Conservation (phyloP, 2,329 filamentous ascomycete species). For the Fusarium begoniae region DNA sequence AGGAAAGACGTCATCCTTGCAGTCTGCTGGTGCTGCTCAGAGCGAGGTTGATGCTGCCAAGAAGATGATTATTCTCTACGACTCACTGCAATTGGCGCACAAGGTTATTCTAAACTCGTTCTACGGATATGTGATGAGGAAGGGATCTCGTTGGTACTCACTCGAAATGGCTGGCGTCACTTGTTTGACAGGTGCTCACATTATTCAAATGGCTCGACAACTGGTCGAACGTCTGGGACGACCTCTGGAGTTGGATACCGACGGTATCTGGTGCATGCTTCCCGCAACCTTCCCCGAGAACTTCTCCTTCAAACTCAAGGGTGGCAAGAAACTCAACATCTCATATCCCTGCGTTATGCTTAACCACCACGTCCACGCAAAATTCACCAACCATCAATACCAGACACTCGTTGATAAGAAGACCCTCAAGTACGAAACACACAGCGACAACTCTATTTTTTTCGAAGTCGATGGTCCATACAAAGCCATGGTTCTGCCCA, state of each 20-base stretch:
- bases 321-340: slow-evolving; percentile 94
- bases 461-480: slow-evolving; percentile 99
- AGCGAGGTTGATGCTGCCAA: slow-evolving; percentile 90
- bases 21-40: slow-evolving; percentile 79
- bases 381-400: slow-evolving; percentile 97
- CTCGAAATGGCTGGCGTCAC: slow-evolving; percentile 99
- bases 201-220: slow-evolving; percentile 95
- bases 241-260: slow-evolving; percentile 93
- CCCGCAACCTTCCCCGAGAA: slow-evolving; percentile 97
- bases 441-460: slow-evolving; percentile 99
- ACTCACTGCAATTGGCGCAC: slow-evolving; percentile 95
- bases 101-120: slow-evolving; percentile 99
- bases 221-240: slow-evolving; percentile 93
- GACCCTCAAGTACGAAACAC: slow-evolving; percentile 91
- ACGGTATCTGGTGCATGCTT: slow-evolving; percentile 99
- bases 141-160: slow-evolving; percentile 98
- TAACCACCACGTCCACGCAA: slow-evolving; percentile 93
- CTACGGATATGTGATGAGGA: slow-evolving; percentile 99
- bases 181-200: slow-evolving; percentile 92
- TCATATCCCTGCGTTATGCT: slow-evolving; percentile 99
- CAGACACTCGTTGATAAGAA: slow-evolving; percentile 84
- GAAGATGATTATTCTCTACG: slow-evolving; percentile 98
- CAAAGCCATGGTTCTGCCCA: slow-evolving; percentile 95
- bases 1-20: slow-evolving; percentile 88
- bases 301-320: slow-evolving; percentile 91